A percentile compares a stretch with the other conserved stretches of the same genome.
Evolutionary conservation across 75 land plant species (phyloP).

Genomic region (Cunninghamia lanceolata): DNA sequence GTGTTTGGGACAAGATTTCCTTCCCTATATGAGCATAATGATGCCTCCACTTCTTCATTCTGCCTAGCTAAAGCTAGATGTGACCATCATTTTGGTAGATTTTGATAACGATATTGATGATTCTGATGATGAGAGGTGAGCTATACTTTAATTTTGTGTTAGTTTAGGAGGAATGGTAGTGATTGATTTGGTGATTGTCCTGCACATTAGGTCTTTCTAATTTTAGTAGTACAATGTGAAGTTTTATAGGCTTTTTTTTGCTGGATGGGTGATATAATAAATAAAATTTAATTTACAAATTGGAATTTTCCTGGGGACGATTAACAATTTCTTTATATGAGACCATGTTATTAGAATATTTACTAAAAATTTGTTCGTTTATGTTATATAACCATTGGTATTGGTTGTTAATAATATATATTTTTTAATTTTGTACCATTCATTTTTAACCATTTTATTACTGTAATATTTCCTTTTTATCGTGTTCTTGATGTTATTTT

Average conservation of each 20-base stretch:
- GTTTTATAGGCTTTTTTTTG: not conserved
- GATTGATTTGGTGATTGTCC: not conserved
- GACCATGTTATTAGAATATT: no score
- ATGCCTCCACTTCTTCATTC: slow-evolving; percentile 99
- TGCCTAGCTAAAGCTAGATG: slow-evolving; percentile 97
- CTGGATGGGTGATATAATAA: not conserved
- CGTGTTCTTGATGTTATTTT: no score
- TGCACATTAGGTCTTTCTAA: not conserved
- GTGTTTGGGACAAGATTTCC: slow-evolving; percentile 95
- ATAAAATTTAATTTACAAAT: not conserved
- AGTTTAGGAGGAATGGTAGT: not conserved
- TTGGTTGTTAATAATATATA: no score
- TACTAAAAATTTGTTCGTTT: no score
- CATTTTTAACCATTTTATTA: no score
- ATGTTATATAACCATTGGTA: no score
- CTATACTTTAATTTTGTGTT: not conserved
- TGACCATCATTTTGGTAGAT: slow-evolving; percentile 95
- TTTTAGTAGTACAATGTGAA: not conserved
- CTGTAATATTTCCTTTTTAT: no score
- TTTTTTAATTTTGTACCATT: no score
- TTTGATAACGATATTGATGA: slow-evolving; percentile 77
- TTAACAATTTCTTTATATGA: not conserved
- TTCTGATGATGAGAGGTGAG: slow-evolving; percentile 92
- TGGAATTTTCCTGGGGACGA: not conserved
- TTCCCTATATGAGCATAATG: slow-evolving; percentile 94